A percentile compares a stretch with the other conserved stretches of the same genome.
These are phyloP conservation scores for Phaeodactylum tricornutum DNA, from an alignment of 108 stramenopile genomes.

Conservation along the genomic window DNA sequence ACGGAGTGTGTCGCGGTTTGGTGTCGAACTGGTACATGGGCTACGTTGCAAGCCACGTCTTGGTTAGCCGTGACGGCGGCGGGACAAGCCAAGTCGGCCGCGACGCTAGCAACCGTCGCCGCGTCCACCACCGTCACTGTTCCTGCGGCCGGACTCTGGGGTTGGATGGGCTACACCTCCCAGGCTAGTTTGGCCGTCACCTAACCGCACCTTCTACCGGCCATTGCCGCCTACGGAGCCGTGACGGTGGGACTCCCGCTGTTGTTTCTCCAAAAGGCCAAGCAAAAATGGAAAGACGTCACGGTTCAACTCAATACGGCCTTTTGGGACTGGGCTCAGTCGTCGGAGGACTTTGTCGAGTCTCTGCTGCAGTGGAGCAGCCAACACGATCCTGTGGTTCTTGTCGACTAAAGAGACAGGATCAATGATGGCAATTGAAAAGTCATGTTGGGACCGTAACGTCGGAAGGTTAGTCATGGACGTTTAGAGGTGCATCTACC, in stretches of 20 bases:
- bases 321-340: constrained; percentile 52
- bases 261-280: constrained; percentile 30
- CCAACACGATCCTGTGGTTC: no score
- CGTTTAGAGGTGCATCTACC: no score
- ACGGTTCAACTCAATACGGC: constrained; percentile 34
- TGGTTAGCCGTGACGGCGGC: constrained; percentile 39
- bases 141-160: constrained; percentile 71
- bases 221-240: constrained; percentile 55
- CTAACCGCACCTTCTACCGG: constrained; percentile 62
- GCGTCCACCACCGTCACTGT: constrained; percentile 46
- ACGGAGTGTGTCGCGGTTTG: constrained; percentile 81
- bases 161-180: constrained; percentile 63
- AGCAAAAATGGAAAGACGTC: constrained; percentile 46
- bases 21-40: constrained; percentile 55
- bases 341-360: constrained; percentile 50
- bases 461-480: no score
- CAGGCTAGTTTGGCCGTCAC: constrained; percentile 34
- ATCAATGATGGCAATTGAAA: no score
- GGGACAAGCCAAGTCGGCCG: constrained; percentile 62
- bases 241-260: constrained; percentile 58
- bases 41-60: constrained; percentile 43
- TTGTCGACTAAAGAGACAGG: no score
- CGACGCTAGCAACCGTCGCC: constrained; percentile 50
- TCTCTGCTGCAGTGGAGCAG: constrained; percentile 56
- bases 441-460: no score